A percentile compares a stretch with the other conserved stretches of the same genome.
phyloP scores from a whole-genome alignment of 441 rosid genomes.

The Populus hybrid region DNA sequence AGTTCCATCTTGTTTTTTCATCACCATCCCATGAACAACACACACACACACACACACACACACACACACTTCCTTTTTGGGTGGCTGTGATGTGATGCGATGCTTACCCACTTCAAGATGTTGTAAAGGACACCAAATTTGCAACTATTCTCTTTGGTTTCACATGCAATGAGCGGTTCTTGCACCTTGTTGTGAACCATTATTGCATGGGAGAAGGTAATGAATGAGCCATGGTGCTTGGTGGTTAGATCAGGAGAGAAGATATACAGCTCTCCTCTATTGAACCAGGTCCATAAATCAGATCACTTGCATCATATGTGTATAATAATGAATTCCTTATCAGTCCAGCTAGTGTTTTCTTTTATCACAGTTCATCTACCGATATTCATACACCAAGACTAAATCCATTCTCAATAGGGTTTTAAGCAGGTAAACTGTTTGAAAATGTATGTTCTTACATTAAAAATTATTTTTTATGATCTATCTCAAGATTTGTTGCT shows the following conservation, averaged over 20 bases:
- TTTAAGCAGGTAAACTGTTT: no score
- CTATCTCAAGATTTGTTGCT: no score
- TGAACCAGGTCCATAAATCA: background rate
- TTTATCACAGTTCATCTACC: no score
- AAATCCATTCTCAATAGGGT: no score
- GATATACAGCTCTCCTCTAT: background rate
- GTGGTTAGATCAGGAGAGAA: background rate
- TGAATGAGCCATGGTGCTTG: background rate
- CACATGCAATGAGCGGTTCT: background rate
- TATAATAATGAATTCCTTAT: no score
- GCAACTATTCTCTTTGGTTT: background rate
- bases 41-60: no score
- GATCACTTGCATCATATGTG: background rate
- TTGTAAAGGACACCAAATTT: background rate
- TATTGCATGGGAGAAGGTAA: background rate
- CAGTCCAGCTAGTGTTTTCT: background rate
- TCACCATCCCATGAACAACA: background rate
- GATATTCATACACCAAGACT: no score
- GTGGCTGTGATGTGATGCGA: background rate
- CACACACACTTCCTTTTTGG: background rate
- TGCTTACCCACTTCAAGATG: background rate
- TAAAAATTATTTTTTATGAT: no score
- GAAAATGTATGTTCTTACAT: no score
- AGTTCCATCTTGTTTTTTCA: background rate
- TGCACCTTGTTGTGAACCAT: background rate